Base-by-base conservation (phyloP, 306 rosid species). In the Gastrolobium villosum region DNA sequence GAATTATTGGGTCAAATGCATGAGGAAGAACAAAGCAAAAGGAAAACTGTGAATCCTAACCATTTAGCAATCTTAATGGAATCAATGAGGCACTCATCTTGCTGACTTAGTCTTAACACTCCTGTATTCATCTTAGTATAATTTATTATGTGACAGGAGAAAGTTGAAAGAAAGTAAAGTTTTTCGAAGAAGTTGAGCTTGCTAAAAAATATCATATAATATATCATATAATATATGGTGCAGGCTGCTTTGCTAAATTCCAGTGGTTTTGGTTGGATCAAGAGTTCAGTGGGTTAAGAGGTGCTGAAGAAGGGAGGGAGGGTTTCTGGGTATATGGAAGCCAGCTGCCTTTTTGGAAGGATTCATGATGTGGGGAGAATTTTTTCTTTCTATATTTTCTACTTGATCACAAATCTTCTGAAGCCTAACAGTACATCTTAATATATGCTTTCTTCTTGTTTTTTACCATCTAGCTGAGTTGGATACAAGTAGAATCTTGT, bases 101-200 rank as follows among this genome's bases (percentile, higher is more conserved):
- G 72, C 5, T 43, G 54, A 66, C 4, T 44, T 26, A 11, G 75
- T 35, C 8, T 26, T 35, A 14, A 5, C 52, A 7, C 35, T 7
- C 37, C 34, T n/a, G 46, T 9, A 49, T 9, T 70, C 15, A 6
- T 46, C 37, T 32, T 32, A 13, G 31, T n/a, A n/a, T n/a, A n/a
- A n/a, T n/a, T n/a, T n/a, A n/a, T n/a, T n/a, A n/a, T n/a, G n/a
- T n/a, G n/a, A n/a, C n/a, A n/a, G n/a, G n/a, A n/a, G 74, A 20
- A 32, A 71, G 64, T 36, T 71, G 76, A 71, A 54, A 39, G 8
- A 14, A 53, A 52, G 14, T 49, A 34, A 4, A 39, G 75, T 48
- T 46, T 56, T 55, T 72, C 3, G 10, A 4, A 40, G 54, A 54
- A 26, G 5, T 54, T 46, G 50, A 72, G 55, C 4, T 15, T 10